These are phyloP conservation scores for Blastobotrys malaysiensis DNA, from an alignment of 1,139 yeast species.

Conservation along the genomic window DNA sequence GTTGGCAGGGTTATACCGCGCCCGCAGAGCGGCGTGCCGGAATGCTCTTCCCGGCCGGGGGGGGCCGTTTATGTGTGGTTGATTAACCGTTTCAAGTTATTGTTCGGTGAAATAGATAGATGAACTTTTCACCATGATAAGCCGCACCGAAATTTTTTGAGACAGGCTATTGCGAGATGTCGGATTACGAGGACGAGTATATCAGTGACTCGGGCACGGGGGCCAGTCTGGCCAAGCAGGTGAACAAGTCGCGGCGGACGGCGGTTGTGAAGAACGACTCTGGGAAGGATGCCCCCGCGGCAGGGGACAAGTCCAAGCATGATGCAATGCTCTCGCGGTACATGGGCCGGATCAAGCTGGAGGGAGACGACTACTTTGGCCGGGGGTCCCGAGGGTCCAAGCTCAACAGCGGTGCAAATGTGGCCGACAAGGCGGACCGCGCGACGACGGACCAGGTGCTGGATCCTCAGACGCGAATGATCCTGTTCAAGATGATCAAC, in stretches of 20 bases:
- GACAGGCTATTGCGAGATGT: neutral
- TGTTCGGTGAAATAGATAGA: neutral
- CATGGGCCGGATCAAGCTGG: slow-evolving; percentile 21
- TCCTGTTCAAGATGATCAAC: slow-evolving; percentile 73
- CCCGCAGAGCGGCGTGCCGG: neutral
- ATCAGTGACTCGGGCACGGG: neutral
- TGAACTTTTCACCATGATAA: too few relatives aligned
- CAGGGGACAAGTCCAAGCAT: neutral
- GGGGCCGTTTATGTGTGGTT: neutral
- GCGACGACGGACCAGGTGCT: slow-evolving; percentile 96
- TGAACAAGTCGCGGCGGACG: neutral
- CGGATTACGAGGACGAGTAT: neutral
- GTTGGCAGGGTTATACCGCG: neutral
- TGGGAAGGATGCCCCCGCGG: neutral
- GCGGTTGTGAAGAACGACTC: neutral
- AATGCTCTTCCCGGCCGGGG: neutral
- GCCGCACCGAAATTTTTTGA: neutral
- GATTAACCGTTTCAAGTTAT: neutral
- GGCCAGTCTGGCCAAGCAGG: neutral
- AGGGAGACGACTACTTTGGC: slow-evolving; percentile 27
- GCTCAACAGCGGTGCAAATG: slow-evolving; percentile 24
- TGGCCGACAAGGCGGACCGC: slow-evolving; percentile 75
- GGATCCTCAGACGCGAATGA: slow-evolving; percentile 88
- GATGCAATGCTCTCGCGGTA: slow-evolving; percentile 13
- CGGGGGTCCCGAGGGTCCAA: slow-evolving; percentile 32